Evolutionary conservation across 208 protist genomes (phyloP), one percentile per base, ranked within the genome.

Genomic region (Novymonas esmeraldas): DNA sequence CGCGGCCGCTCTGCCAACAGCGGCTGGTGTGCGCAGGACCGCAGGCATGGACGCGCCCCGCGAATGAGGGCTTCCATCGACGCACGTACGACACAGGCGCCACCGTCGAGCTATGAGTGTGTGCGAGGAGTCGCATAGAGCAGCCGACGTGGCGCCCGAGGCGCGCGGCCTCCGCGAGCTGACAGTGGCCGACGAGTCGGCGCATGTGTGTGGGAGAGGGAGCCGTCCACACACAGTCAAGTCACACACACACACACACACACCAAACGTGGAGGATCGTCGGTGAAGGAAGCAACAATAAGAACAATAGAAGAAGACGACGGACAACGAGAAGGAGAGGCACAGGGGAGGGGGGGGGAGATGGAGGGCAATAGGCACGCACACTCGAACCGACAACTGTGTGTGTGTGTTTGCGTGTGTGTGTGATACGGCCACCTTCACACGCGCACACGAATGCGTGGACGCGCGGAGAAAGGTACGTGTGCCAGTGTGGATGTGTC

Each of bases 1-100:
- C 36, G 29, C 69, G 45, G 50, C 31, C 49, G 48, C 69, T 72
- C 38, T 70, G 51, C 58, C 56, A 24, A 28, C 58, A 58, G 57
- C 44, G 41, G 2, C 14, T 16, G 13, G 20, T 16, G 13, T 34
- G 36, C n/a, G 18, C 6, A 20, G 46, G 11, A 9, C 22, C 42
- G 50, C 18, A 20, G 50, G 39, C 20, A 48, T 36, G 58, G 18
- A 42, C 52, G 50, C 16, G 20, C 1, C 33, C 33, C 3, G 31
- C 20, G 3, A n/a, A 9, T 42, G 34, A 7, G 41, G 16, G 29
- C 42, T 57, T 29, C 55, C 42, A 64, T 3, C 63, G 70, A 2
- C 56, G 70, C 50, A 69, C 20, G 48, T 41, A 36, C 2, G 6
- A 42, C 34, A 18, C 33, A 39, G 55, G 26, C 50, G 60, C 3